Percentiles rank a stretch among this genome's conserved stretches.
Conservation (phyloP, 371 early-diverging fungal genomes). For the Apophysomyces elegans region DNA sequence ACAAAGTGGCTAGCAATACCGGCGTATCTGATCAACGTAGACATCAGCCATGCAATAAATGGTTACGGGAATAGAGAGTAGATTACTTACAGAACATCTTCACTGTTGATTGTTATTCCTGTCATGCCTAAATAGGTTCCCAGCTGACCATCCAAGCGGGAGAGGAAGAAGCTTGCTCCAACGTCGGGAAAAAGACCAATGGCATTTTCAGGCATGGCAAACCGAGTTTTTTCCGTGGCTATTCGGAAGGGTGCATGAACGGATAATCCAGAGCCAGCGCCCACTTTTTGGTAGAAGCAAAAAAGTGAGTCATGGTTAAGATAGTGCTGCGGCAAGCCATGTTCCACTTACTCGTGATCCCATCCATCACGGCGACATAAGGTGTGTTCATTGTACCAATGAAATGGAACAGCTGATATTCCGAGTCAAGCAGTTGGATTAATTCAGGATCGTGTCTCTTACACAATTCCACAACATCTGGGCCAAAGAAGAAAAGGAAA, state of each 20-base stretch:
- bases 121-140: slow-evolving; percentile 93
- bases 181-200: slow-evolving; percentile 97
- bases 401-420: slow-evolving; percentile 87
- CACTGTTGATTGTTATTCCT: slow-evolving; percentile 75
- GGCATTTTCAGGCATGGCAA: slow-evolving; percentile 94
- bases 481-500: background rate
- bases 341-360: slow-evolving; percentile 77
- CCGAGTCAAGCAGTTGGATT: slow-evolving; percentile 46
- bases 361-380: slow-evolving; percentile 83
- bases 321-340: background rate
- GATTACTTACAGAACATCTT: slow-evolving; percentile 78
- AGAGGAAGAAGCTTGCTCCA: slow-evolving; percentile 91
- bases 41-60: background rate
- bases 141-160: slow-evolving; percentile 88
- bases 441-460: background rate
- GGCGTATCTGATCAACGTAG: slow-evolving; percentile 53
- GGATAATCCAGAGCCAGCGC: slow-evolving; percentile 92
- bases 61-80: no score
- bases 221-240: slow-evolving; percentile 91
- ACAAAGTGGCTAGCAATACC: slow-evolving; percentile 93
- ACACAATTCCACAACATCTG: slow-evolving; percentile 1
- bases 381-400: slow-evolving; percentile 85
- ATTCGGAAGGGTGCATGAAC: slow-evolving; percentile 94
- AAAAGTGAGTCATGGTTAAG: background rate
- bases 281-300: slow-evolving; percentile 64